Conservation (phyloP, 148 eudicot genomes). For the Pouteria glomerata region DNA sequence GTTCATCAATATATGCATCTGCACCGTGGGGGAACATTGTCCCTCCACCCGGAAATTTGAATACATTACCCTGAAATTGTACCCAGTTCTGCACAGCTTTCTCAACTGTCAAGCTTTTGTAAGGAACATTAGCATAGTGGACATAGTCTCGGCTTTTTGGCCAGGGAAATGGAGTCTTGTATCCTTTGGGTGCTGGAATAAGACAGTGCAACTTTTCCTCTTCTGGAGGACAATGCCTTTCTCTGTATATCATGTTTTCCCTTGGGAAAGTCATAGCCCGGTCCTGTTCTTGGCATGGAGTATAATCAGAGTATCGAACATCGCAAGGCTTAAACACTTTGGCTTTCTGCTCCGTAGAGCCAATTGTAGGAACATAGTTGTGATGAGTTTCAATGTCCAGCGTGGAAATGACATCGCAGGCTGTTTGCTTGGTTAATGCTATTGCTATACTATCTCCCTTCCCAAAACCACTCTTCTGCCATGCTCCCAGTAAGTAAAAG, state of each 20-base stretch:
- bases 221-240: constrained; percentile 29
- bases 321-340: constrained; percentile 26
- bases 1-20: constrained; percentile 30
- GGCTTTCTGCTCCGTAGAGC: constrained; percentile 18
- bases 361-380: constrained; percentile 7
- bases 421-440: constrained; percentile 15
- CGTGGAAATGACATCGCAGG: constrained; percentile 14
- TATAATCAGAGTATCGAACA: constrained; percentile 20
- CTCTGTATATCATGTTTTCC: constrained; percentile 31
- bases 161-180: constrained; percentile 28
- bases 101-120: constrained; percentile 29
- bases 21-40: constrained; percentile 36
- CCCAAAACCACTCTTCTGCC: constrained; percentile 32
- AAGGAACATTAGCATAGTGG: constrained; percentile 30
- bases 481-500: constrained; percentile 27
- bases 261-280: constrained; percentile 31
- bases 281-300: constrained; percentile 37
- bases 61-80: constrained; percentile 26
- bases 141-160: constrained; percentile 34
- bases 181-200: constrained; percentile 31
- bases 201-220: constrained; percentile 25
- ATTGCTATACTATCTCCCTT: constrained; percentile 20
- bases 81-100: constrained; percentile 33
- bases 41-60: constrained; percentile 36
- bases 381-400: constrained; percentile 26